Evolutionary conservation across 257 asterid genomes (phyloP).

Genomic region (Eustoma russellianum): DNA sequence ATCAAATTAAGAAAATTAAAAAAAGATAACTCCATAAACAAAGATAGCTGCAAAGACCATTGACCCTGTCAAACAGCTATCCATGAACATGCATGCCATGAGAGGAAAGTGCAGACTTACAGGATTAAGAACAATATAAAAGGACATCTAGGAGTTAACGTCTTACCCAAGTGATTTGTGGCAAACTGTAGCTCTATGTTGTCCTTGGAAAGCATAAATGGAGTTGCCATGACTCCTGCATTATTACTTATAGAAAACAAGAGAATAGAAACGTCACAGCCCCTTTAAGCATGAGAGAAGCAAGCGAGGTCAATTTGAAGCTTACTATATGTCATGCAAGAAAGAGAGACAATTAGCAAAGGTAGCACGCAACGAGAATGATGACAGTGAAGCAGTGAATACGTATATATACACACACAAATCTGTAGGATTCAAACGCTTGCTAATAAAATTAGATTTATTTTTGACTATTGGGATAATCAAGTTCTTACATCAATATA

Average conservation of each 20-base stretch:
- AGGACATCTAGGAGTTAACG: too few relatives aligned
- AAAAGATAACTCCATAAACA: too few relatives aligned
- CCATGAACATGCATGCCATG: too few relatives aligned
- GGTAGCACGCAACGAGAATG: background rate
- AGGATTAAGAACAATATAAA: too few relatives aligned
- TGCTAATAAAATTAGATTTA: too few relatives aligned
- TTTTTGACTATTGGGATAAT: too few relatives aligned
- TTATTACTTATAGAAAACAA: slow-evolving; percentile 47
- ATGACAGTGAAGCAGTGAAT: too few relatives aligned
- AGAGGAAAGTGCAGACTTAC: too few relatives aligned
- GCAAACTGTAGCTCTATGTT: slow-evolving; percentile 80
- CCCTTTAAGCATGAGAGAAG: background rate
- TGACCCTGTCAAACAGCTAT: too few relatives aligned
- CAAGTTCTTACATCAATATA: slow-evolving; percentile 55
- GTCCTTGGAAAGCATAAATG: slow-evolving; percentile 70
- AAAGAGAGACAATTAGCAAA: background rate
- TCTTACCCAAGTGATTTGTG: slow-evolving; percentile 69
- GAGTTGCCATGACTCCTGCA: slow-evolving; percentile 77
- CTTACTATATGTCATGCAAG: background rate
- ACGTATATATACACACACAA: too few relatives aligned
- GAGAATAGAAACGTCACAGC: slow-evolving; percentile 1
- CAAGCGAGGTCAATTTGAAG: background rate
- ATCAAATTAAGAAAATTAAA: too few relatives aligned
- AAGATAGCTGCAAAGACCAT: background rate
- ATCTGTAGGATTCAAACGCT: too few relatives aligned